These are phyloP conservation scores for Plasmodium sp. DNA, from an alignment of 169 alveolate genomes.

Conservation along the genomic window DNA sequence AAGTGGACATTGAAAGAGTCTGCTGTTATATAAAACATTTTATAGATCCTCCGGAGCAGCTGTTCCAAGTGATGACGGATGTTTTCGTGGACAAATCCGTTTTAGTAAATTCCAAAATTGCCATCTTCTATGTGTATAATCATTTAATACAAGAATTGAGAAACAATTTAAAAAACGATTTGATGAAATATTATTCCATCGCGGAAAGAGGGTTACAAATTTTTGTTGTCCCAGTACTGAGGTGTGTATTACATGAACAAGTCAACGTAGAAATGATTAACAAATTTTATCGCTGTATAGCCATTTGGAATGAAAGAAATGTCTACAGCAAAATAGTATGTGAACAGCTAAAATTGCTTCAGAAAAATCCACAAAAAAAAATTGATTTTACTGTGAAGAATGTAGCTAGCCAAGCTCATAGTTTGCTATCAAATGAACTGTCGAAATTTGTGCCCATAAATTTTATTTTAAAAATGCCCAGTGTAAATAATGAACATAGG, in stretches of 20 bases:
- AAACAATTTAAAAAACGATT: constrained; percentile 47
- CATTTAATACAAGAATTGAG: constrained; percentile 72
- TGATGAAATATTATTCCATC: constrained; percentile 21
- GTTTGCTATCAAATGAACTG: constrained; percentile 66
- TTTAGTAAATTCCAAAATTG: constrained; percentile 43
- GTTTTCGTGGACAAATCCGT: constrained; percentile 40
- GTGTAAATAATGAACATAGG: constrained; percentile 65
- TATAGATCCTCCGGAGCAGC: constrained; percentile 65
- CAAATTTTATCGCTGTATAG: constrained; percentile 60
- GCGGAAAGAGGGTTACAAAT: constrained; percentile 53
- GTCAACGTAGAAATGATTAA: constrained; percentile 31
- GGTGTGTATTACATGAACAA: constrained; percentile 18
- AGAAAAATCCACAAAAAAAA: constrained; percentile 57
- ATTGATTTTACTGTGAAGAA: constrained; percentile 19
- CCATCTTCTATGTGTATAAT: constrained; percentile 74
- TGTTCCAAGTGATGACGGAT: constrained; percentile 42
- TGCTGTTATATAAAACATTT: constrained; percentile 75
- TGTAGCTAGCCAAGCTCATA: constrained; percentile 43
- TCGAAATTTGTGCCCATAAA: constrained; percentile 55
- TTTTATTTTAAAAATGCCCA: constrained; percentile 74
- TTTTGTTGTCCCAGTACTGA: constrained; percentile 63
- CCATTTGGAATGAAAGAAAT: constrained; percentile 73
- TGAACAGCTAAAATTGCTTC: constrained; percentile 59
- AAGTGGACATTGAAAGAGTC: constrained; percentile 69
- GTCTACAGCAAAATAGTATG: constrained; percentile 60